A percentile compares a stretch with the other conserved stretches of the same genome.
These are phyloP conservation scores for Breviolum minutum DNA, from an alignment of 73 alveolate species.

Conservation along the genomic window DNA sequence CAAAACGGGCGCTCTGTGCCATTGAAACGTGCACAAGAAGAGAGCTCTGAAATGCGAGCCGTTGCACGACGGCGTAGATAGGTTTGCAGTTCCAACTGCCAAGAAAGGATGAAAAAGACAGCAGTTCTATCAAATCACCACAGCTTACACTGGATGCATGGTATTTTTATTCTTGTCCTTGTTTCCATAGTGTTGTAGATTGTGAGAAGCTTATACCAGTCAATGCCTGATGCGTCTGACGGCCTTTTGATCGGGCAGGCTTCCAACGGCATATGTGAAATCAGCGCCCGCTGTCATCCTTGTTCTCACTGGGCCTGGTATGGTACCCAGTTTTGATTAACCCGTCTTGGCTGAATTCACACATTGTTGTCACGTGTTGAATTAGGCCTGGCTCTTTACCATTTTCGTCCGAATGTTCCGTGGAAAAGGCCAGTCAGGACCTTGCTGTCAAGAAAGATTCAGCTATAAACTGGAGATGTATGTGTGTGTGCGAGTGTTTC, in stretches of 20 bases:
- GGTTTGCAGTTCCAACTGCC: not conserved
- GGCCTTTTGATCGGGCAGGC: not conserved
- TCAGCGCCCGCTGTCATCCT: constrained; percentile 77
- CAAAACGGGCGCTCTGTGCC: not conserved
- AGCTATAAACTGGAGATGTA: too few relatives aligned
- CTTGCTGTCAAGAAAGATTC: not conserved
- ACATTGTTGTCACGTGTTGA: not conserved
- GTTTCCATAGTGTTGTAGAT: too few relatives aligned
- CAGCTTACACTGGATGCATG: too few relatives aligned
- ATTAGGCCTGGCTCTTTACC: constrained; percentile 6
- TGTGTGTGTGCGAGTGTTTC: too few relatives aligned
- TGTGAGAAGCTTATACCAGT: too few relatives aligned
- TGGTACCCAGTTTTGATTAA: not conserved
- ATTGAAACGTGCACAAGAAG: not conserved
- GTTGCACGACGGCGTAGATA: not conserved
- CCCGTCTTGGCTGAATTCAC: not conserved
- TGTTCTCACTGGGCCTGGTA: constrained; percentile 56
- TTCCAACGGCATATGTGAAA: constrained; percentile 44
- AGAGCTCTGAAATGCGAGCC: not conserved
- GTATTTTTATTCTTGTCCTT: too few relatives aligned
- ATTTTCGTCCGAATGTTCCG: constrained; percentile 20
- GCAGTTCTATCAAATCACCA: too few relatives aligned
- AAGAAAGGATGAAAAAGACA: too few relatives aligned
- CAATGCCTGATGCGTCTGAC: too few relatives aligned
- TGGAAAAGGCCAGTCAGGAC: constrained; percentile 38